Base-by-base conservation (phyloP, 257 asterid species). In the Plantago major region DNA sequence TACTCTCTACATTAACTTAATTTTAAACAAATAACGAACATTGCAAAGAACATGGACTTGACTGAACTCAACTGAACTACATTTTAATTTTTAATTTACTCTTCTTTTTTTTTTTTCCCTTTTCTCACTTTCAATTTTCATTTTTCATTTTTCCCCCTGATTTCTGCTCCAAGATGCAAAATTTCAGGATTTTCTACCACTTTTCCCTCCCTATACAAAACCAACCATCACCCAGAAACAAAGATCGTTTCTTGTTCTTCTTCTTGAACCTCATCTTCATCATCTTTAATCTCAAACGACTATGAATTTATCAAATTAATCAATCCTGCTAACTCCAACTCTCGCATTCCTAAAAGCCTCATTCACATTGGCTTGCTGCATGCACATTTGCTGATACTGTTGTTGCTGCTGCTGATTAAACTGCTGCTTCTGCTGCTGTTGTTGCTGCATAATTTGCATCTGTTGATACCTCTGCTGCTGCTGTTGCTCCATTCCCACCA, bases 281-380 rank as follows among this genome's bases (percentile, higher is more conserved):
- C 40, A 33, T 33, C 40, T 33, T 33, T 5, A 33, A 30, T 5
- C 15, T 51, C 0, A 42, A 17, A 11, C 42, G 22, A 10, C 17
- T 26, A 47, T 15, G 14, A 42, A 30, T n/a, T 50, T 38, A 37
- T 33, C 18, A 9, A 38, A 42, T 66, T 19, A 76, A 54, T 78
- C 86, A 33, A 76, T 59, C 74, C 78, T 73, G 75, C 69, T 73
- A 28, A 81, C 66, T 58, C 87, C 85, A 33, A 86, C 50, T 40
- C 22, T 62, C 0, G 76, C 69, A 80, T 80, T 73, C 73, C 84
- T 78, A 53, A 77, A 81, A 17, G 83, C 84, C 18, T 75, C 81
- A 37, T 68, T 73, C 11, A 45, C 79, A 30, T 80, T 67, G 9
- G 80, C 88, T 62, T 74, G 88, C 60, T 79, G 82, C 67, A 76